Evolutionary conservation across 2,329 filamentous ascomycete genomes (phyloP), one percentile per base, ranked within the genome.

Genomic region (Falciphora oryzae): DNA sequence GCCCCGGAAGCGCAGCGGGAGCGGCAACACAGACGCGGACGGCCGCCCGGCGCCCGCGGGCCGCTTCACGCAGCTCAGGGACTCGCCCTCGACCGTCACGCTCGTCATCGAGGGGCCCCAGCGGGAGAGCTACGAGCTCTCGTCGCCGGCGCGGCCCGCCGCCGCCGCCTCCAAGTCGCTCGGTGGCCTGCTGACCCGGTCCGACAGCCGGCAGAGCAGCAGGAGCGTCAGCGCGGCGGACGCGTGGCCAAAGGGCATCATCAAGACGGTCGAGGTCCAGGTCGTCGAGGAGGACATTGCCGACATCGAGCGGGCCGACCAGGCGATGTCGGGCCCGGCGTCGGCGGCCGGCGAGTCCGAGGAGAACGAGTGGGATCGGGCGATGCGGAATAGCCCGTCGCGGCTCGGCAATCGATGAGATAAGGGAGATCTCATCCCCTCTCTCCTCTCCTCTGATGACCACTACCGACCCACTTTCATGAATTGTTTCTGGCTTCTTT

Each of bases 211-310:
- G 56, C 57, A 3, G 63, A 66, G 11, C 64, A 65, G 44, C 65
- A 66, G 56, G 65, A 68, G 38, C 62, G 22, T 13, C 59, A 35
- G 28, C 28, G 38, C 11, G 8, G 50, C 8, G 14, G 28, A 57
- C 18, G 28, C 50, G 16, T 76, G 74, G 75, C 72, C 75, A 0
- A 67, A 71, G 27, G 73, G 75, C 25, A 77, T 77, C 65, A 76
- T 76, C 68, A 77, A 77, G 70, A 63, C 75, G 2, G 75, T 77
- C 29, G 75, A 73, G 57, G 73, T 77, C 16, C 72, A 76, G 66
- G 73, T 77, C 2, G 67, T 73, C 5, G 71, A 76, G 65, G 75
- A 77, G 68, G 69, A 72, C 57, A 72, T 71, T 57, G 65, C 69
- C 25, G 69, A 74, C 29, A 32, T 72, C 22, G 38, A 16, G 38